A percentile compares a stretch with the other conserved stretches of the same genome.
phyloP scores from a whole-genome alignment of 2,329 filamentous ascomycete genomes.

The Pyrenochaeta sp. region DNA sequence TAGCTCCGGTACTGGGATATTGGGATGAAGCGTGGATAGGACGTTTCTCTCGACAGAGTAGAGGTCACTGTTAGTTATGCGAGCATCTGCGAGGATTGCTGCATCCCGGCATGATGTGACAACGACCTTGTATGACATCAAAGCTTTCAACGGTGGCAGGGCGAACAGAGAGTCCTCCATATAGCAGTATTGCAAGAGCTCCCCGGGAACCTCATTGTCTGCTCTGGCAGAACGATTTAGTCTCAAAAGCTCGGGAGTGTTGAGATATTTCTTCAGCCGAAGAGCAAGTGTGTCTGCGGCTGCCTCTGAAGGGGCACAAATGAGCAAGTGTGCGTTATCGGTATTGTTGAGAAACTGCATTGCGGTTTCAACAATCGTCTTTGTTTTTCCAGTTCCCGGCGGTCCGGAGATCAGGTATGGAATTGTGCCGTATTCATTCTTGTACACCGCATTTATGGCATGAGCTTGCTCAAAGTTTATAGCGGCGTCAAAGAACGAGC shows the following conservation, averaged over 20 bases:
- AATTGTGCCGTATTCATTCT: slow-evolving; percentile 52
- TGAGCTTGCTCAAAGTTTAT: slow-evolving; percentile 59
- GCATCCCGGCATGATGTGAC: slow-evolving; percentile 54
- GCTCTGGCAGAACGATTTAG: slow-evolving; percentile 51
- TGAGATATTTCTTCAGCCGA: slow-evolving; percentile 48
- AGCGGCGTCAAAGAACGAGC: slow-evolving; percentile 48
- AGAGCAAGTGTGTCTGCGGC: slow-evolving; percentile 55
- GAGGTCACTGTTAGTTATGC: slow-evolving; percentile 53
- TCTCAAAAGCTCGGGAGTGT: slow-evolving; percentile 49
- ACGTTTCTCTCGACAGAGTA: slow-evolving; percentile 47
- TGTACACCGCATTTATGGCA: slow-evolving; percentile 53
- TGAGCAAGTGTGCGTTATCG: slow-evolving; percentile 44
- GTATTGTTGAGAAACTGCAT: slow-evolving; percentile 40
- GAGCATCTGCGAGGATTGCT: slow-evolving; percentile 51
- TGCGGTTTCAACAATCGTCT: slow-evolving; percentile 57
- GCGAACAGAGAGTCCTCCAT: slow-evolving; percentile 52
- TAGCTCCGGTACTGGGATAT: slow-evolving; percentile 7
- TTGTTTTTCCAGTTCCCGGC: slow-evolving; percentile 62
- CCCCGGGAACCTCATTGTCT: slow-evolving; percentile 52
- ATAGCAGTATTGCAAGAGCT: slow-evolving; percentile 49
- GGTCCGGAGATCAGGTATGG: slow-evolving; percentile 59
- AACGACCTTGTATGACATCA: slow-evolving; percentile 54
- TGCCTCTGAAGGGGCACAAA: slow-evolving; percentile 57
- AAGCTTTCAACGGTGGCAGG: slow-evolving; percentile 47
- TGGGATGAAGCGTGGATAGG: slow-evolving; percentile 39